These are phyloP conservation scores for Flaveria linearis DNA, from an alignment of 129 eudicot genomes.

Conservation along the genomic window DNA sequence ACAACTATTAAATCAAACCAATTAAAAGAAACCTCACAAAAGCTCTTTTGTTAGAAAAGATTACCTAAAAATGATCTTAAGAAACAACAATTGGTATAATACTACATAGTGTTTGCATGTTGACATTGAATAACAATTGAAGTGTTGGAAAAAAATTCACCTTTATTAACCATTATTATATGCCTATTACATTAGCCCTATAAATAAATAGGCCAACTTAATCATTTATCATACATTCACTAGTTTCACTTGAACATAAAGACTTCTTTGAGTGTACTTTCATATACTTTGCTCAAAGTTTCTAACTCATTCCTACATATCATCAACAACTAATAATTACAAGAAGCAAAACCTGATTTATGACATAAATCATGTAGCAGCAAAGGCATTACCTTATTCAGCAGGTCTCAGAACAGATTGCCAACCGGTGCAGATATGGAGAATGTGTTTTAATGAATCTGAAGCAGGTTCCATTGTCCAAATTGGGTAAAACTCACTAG, in stretches of 20 bases:
- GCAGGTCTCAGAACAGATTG: slow-evolving; percentile 63
- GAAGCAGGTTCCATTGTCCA: slow-evolving; percentile 83
- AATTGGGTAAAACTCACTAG: slow-evolving; percentile 62
- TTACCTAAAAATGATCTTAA: too few species aligned
- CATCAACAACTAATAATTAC: not conserved
- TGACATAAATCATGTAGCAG: not conserved
- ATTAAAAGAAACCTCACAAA: too few species aligned
- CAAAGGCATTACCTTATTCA: slow-evolving; percentile 22
- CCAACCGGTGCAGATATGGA: slow-evolving; percentile 77
- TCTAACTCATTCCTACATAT: not conserved
- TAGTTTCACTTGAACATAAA: not conserved
- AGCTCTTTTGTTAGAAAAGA: too few species aligned
- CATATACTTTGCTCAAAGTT: not conserved
- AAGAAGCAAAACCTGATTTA: not conserved
- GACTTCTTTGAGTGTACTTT: not conserved
- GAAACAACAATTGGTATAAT: too few species aligned
- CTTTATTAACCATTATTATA: not conserved
- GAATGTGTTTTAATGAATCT: slow-evolving; percentile 65
- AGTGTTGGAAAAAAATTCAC: too few species aligned
- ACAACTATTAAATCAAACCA: too few species aligned
- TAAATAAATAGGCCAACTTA: not conserved
- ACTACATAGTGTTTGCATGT: too few species aligned
- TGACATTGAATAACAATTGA: too few species aligned
- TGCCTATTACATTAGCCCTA: not conserved
- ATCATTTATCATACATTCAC: slow-evolving; percentile 4